phyloP scores from a whole-genome alignment of 169 alveolate species.

The Plasmodium berghei region DNA sequence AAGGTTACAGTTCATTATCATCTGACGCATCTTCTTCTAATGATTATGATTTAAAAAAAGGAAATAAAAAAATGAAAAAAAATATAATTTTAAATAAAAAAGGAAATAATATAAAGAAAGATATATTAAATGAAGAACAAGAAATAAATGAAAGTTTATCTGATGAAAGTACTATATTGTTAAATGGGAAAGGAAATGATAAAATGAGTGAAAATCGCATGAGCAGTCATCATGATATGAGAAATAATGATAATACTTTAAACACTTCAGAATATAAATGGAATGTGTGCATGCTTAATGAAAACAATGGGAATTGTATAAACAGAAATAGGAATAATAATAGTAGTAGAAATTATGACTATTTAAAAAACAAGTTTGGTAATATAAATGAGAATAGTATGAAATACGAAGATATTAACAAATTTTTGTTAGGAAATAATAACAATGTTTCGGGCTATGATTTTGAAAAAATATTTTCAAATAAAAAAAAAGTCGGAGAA shows the following conservation, averaged over 20 bases:
- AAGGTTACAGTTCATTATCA: too few relatives aligned
- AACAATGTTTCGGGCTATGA: not conserved
- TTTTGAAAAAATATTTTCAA: slow-evolving; percentile 3
- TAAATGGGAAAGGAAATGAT: not conserved
- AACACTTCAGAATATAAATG: not conserved
- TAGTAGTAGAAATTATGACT: not conserved
- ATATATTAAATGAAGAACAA: not conserved
- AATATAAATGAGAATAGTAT: not conserved
- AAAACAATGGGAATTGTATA: not conserved
- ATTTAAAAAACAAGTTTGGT: not conserved
- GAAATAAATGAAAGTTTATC: not conserved
- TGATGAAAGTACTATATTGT: not conserved
- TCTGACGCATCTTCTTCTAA: not conserved
- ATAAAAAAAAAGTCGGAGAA: slow-evolving; percentile 9
- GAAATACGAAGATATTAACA: not conserved
- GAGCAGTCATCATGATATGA: not conserved
- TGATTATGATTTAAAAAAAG: slow-evolving; percentile 1
- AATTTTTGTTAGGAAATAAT: slow-evolving; percentile 6
- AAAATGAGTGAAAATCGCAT: not conserved
- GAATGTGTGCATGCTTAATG: not conserved
- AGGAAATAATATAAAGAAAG: not conserved
- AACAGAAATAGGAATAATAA: not conserved
- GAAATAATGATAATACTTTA: not conserved
- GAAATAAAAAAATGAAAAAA: not conserved
- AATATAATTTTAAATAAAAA: not conserved